Conservation (phyloP, 2,329 filamentous ascomycete species). For the Fusarium compactum region DNA sequence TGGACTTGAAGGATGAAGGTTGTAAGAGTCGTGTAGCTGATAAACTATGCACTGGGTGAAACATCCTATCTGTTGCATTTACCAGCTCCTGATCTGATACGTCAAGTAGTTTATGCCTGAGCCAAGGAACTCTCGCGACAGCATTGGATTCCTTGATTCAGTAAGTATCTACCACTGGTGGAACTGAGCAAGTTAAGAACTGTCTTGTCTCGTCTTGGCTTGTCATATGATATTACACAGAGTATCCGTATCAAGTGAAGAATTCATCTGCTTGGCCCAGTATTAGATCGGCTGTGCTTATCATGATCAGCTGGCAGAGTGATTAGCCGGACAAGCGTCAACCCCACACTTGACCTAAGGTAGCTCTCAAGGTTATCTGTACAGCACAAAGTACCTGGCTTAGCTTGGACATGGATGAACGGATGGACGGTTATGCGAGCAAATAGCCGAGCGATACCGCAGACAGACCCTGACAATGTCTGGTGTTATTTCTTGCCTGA, state of each 20-base stretch:
- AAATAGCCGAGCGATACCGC: slow-evolving; percentile 36
- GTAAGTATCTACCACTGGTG: neutral
- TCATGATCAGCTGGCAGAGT: slow-evolving; percentile 40
- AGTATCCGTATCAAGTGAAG: slow-evolving; percentile 15
- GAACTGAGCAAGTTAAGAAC: neutral
- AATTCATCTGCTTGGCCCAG: slow-evolving; percentile 12
- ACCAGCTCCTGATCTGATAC: slow-evolving; percentile 2
- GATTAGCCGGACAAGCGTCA: slow-evolving; percentile 30
- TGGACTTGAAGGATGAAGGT: slow-evolving; percentile 18
- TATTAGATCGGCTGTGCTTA: slow-evolving; percentile 37
- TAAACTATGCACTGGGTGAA: slow-evolving; percentile 8
- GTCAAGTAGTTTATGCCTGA: neutral
- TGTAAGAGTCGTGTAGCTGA: neutral
- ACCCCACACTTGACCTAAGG: slow-evolving; percentile 39
- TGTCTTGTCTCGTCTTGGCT: neutral
- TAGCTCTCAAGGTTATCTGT: slow-evolving; percentile 28
- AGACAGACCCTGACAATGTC: neutral
- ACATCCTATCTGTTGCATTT: neutral
- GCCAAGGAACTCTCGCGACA: neutral
- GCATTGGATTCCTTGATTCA: neutral
- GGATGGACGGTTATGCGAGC: slow-evolving; percentile 11
- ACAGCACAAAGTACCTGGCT: neutral
- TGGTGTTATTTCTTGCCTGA: slow-evolving; percentile 14
- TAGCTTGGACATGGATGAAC: neutral
- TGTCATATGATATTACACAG: slow-evolving; percentile 11